These are phyloP conservation scores for Suillus cothurnatus DNA, from an alignment of 768 basidiomycete species.

Conservation along the genomic window DNA sequence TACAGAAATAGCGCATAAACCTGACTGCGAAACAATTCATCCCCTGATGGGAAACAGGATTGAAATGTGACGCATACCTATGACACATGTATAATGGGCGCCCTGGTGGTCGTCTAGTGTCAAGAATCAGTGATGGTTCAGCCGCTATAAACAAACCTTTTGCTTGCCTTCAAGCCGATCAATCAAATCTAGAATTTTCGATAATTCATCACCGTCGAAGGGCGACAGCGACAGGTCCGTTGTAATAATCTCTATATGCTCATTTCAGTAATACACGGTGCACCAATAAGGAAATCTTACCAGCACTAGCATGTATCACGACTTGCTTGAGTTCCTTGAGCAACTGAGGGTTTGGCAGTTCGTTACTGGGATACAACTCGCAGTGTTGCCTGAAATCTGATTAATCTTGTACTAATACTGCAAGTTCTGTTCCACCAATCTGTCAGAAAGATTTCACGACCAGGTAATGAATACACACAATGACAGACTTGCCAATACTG, in stretches of 20 bases:
- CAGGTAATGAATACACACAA: background rate
- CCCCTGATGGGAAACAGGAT: background rate
- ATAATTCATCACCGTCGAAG: slow-evolving; percentile 11
- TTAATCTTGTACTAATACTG: no score
- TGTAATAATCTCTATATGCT: slow-evolving; percentile 16
- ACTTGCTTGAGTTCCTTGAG: slow-evolving; percentile 9
- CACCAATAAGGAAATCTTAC: slow-evolving; percentile 12
- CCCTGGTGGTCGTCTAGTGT: slow-evolving; percentile 1
- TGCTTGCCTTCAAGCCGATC: slow-evolving; percentile 8
- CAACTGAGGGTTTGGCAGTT: background rate
- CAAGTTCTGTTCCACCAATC: background rate
- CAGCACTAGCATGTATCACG: slow-evolving; percentile 19
- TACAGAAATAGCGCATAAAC: slow-evolving; percentile 47
- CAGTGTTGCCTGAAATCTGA: slow-evolving; percentile 11
- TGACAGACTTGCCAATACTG: slow-evolving; percentile 25
- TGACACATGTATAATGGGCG: slow-evolving; percentile 6
- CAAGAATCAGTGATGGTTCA: background rate
- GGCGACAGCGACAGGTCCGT: slow-evolving; percentile 11
- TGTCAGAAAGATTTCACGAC: background rate
- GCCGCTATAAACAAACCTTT: background rate
- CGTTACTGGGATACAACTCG: slow-evolving; percentile 7
- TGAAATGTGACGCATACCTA: background rate
- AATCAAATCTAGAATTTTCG: slow-evolving; percentile 10
- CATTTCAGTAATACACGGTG: slow-evolving; percentile 14
- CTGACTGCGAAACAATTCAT: slow-evolving; percentile 33